Base-by-base conservation (phyloP, 768 basidiomycete genomes). In the Leccinum barrowsii region DNA sequence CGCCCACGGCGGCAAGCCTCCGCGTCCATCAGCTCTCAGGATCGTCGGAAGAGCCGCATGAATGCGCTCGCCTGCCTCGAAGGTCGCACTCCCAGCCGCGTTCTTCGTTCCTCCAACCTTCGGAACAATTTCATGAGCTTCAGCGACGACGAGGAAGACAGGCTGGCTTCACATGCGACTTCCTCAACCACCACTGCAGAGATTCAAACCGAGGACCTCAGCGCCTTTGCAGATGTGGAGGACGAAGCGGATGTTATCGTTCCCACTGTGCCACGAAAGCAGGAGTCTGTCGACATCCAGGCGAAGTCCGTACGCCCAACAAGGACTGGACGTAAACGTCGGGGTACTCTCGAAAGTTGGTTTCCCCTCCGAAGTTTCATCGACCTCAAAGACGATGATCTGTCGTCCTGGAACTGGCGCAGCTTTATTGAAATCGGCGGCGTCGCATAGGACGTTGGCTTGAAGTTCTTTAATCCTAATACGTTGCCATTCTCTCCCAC, bases 31-130 rank as follows among this genome's bases (percentile, higher is more conserved):
- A 80, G 79, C 3, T 80, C 83, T 1, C 72, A 73, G 57, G 77
- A 75, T 2, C 78, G 81, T 15, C 71, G 70, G 44, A 69, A 70
- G 56, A 83, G 85, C 65, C 80, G 84, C 24, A 80, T 80, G 44
- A 79, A 82, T 22, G 87, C 87, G 0, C 81, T 89, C 7, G 86
- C 85, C 0, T 76, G 80, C 26, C 79, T 89, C 24, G 87, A 89
- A 62, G 87, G 87, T 15, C 80, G 66, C 30, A 64, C 59, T 5
- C 67, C 59, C 30, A 58, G 61, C 57, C 70, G 69, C 21, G 57
- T 65, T 6, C 50, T 66, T 1, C 52, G 65, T 28, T n/a, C 55
- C 28, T 56, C 61, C 57, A 47, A 40, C 54, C 55, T 59, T 13
- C 69, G 73, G 51, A 65, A 69, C 28, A 86, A 86, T 67, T 87